A percentile compares a stretch with the other conserved stretches of the same genome.
Conservation (phyloP, 176 grass and related monocot genomes). For the Cenchrus americanus region DNA sequence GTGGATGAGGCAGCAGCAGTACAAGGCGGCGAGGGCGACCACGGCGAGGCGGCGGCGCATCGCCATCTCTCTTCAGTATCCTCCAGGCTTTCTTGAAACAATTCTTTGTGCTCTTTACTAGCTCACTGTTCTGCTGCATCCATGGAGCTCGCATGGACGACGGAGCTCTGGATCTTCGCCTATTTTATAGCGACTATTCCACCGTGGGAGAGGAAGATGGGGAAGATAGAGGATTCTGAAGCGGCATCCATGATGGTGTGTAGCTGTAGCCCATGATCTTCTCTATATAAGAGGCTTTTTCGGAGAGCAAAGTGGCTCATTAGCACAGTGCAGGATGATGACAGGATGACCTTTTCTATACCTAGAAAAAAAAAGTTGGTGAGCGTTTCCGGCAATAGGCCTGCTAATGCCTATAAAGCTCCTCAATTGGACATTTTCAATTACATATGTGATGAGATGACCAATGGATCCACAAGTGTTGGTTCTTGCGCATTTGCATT, state of each 20-base stretch:
- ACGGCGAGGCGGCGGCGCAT: slow-evolving; percentile 29
- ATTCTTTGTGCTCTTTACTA: background rate
- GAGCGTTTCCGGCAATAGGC: slow-evolving; percentile 21
- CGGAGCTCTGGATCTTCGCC: background rate
- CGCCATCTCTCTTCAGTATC: background rate
- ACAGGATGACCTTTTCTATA: slow-evolving; percentile 38
- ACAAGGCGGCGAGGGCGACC: slow-evolving; percentile 35
- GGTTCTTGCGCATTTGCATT: background rate
- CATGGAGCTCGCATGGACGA: slow-evolving; percentile 8
- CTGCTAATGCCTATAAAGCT: background rate
- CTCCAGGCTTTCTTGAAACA: slow-evolving; percentile 13
- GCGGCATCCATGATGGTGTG: slow-evolving; percentile 40
- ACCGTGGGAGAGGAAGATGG: background rate
- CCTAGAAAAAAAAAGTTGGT: slow-evolving; percentile 49
- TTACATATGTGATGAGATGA: background rate
- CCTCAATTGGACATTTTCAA: background rate
- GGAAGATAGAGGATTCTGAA: slow-evolving; percentile 35
- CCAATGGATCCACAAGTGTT: background rate
- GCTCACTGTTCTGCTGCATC: slow-evolving; percentile 44
- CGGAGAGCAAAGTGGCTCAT: slow-evolving; percentile 26
- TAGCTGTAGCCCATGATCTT: slow-evolving; percentile 37
- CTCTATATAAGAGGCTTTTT: slow-evolving; percentile 32
- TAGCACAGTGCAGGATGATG: slow-evolving; percentile 24
- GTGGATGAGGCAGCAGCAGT: slow-evolving; percentile 44
- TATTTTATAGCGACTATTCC: slow-evolving; percentile 42